A percentile compares a stretch with the other conserved stretches of the same genome.
Evolutionary conservation across 2,329 filamentous ascomycete species (phyloP).

Genomic region (Talaromyces atroroseus): DNA sequence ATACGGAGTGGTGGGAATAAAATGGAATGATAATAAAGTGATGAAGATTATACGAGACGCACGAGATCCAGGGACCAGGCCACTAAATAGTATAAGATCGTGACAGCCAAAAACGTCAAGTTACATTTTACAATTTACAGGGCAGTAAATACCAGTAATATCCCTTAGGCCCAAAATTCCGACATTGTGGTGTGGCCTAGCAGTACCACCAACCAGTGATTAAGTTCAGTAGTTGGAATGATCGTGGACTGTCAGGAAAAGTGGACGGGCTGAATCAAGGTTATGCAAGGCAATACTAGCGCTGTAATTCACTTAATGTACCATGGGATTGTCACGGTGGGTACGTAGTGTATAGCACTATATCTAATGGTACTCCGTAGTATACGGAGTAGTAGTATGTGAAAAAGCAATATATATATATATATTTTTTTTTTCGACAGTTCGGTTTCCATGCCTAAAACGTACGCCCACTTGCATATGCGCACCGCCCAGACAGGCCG

Average conservation of each 20-base stretch:
- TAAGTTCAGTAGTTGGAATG: neutral
- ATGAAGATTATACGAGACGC: neutral
- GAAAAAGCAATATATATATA: too few species aligned
- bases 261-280: slow-evolving; percentile 9
- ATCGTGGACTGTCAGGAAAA: slow-evolving; percentile 2
- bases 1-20: neutral
- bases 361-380: too few species aligned
- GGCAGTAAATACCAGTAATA: too few species aligned
- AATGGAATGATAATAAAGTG: neutral
- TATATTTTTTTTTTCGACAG: too few species aligned
- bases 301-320: neutral
- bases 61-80: slow-evolving; percentile 6
- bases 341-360: neutral
- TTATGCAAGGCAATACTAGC: slow-evolving; percentile 8
- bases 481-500: too few species aligned
- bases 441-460: too few species aligned
- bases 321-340: neutral
- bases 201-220: neutral
- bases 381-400: too few species aligned
- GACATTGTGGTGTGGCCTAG: slow-evolving; percentile 1
- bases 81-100: neutral
- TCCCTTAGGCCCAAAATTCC: slow-evolving; percentile 6
- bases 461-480: too few species aligned
- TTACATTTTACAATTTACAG: neutral
- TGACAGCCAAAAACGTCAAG: neutral